Evolutionary conservation across 176 grass and related monocot species (phyloP).

Genomic region (Eragrostis curvula): DNA sequence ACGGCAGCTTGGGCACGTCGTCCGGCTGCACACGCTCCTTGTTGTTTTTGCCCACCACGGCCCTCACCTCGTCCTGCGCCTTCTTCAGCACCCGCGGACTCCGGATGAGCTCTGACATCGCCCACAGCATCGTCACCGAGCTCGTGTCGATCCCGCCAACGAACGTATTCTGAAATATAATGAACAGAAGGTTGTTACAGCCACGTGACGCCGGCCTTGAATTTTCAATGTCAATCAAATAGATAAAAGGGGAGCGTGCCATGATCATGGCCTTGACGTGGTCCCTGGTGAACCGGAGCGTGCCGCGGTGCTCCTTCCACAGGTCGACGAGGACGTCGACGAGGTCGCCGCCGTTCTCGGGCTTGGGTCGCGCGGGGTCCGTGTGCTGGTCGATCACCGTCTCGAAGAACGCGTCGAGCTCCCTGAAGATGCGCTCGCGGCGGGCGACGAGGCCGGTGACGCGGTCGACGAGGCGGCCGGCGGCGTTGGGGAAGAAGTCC

Average conservation of each 20-base stretch:
- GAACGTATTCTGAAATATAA: constrained; percentile 34
- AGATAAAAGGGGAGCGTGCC: not conserved
- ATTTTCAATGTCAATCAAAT: not conserved
- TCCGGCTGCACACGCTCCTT: not conserved
- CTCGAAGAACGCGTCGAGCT: not conserved
- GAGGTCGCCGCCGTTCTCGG: not conserved
- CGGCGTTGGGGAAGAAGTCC: not conserved
- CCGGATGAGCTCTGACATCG: constrained; percentile 38
- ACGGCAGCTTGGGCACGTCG: not conserved
- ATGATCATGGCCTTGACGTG: constrained; percentile 9
- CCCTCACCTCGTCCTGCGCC: constrained; percentile 21
- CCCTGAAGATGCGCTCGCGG: not conserved
- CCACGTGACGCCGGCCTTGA: not conserved
- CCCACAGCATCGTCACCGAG: constrained; percentile 20
- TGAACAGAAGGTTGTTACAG: not conserved
- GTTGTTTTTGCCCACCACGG: not conserved
- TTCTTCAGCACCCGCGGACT: constrained; percentile 16
- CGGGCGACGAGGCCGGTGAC: not conserved
- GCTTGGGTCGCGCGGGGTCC: not conserved
- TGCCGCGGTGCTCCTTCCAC: not conserved
- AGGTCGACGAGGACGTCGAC: constrained; percentile 2
- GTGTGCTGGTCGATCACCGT: not conserved
- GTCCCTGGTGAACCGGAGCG: constrained; percentile 17
- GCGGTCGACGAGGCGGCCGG: not conserved
- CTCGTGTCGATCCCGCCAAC: constrained; percentile 5